Evolutionary conservation across 1,284 basidiomycete species (phyloP), one percentile per base, ranked within the genome.

Genomic region (Cryptococcus sp.): DNA sequence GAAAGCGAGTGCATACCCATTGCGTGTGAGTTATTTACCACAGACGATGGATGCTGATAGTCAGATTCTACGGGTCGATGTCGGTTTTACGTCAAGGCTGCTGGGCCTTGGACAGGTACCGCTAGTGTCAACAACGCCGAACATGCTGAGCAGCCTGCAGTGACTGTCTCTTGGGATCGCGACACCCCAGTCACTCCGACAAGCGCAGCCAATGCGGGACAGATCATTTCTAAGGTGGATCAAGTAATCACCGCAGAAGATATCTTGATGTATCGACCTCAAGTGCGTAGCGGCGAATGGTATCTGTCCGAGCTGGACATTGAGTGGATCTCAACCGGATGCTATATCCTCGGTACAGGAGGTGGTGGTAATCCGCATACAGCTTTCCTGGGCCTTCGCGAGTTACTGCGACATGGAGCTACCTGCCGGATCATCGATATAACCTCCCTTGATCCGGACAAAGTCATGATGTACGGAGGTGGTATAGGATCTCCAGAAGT

Each of bases 401-500:
- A 75, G n/a, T n/a, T n/a, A n/a, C n/a, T n/a, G n/a, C n/a, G n/a
- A n/a, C n/a, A n/a, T n/a, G n/a, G n/a, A n/a, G n/a, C n/a, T n/a
- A n/a, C n/a, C n/a, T n/a, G n/a, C n/a, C n/a, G n/a, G 49, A 50
- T 72, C 38, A 59, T 75, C 3, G 37, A 46, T 0, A 39, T 75
- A 29, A 41, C 52, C 13, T 40, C n/a, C n/a, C n/a, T n/a, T n/a
- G n/a, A n/a, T n/a, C n/a, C 41, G 8, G 60, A 65, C 37, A 54
- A 52, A 13, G 20, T 67, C 22, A 46, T 69, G 19, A 50, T 54
- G 1, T 74, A 69, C 65, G 74, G 77, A 74, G 72, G 73, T 29
- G 80, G 76, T 22, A 79, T 81, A 77, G 83, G 83, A 0, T 81
- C 81, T 10, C 83, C 83, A 1, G 82, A 82, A 58, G 82, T 81